Base-by-base conservation (phyloP, 2,329 filamentous ascomycete genomes). In the Phaeophleospora eucalypticola region DNA sequence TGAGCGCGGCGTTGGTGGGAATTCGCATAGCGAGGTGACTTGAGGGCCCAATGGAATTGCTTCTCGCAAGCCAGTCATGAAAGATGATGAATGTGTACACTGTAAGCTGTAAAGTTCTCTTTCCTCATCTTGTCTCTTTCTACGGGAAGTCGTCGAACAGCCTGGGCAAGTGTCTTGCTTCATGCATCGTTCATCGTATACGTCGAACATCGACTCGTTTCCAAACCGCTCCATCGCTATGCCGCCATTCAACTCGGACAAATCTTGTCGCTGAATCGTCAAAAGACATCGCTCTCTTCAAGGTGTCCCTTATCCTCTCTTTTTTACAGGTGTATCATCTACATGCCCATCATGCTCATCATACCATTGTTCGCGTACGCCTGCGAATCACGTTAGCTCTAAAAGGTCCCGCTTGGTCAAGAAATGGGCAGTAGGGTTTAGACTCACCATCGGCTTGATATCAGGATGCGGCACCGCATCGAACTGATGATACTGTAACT, bases 381-480 rank as follows among this genome's bases (percentile, higher is more conserved):
- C 86, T 88, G 44, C 17, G n/a, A 41, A 14, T 3, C 15, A 33
- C 20, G 27, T 43, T 35, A 48, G 38, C 39, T 12, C 17, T 6
- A 9, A 10, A 36, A 19, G 18, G 9, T 19, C 4, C 34, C 39
- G 45, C 39, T 43, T 37, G 36, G 46, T 52, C n/a, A n/a, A n/a
- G n/a, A n/a, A n/a, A n/a, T n/a, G n/a, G n/a, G n/a, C 61, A 58
- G 62, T 62, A 53, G 64, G 17, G 16, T 39, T 18, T 27, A 10
- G 24, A 63, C 71, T 65, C 66, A 77, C 80, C 81, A 98, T 98
- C 12, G 93, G 91, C 68, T 86, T 89, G 67, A 98, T 93, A 62
- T 94, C 81, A 10, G 93, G 93, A 75, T 98, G 93, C 52, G 90
- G 90, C 44, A 98, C 93, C 6, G 93, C 93, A 60, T 97, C 90